phyloP scores from a whole-genome alignment of 495 filamentous ascomycete species.

The Aspergillus sclerotioniger region DNA sequence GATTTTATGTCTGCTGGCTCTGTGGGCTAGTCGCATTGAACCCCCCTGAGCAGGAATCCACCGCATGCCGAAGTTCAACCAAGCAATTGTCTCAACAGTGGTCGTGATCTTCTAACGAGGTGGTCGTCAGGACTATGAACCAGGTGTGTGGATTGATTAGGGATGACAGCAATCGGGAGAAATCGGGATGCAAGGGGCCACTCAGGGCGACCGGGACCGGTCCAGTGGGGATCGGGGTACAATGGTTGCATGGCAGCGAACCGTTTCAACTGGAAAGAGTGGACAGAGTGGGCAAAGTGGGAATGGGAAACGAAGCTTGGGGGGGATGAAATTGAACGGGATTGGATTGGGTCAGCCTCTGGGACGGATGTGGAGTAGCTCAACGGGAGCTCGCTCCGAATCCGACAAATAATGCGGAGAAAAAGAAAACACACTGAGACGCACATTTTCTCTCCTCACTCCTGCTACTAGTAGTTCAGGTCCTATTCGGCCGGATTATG shows the following conservation, averaged over 20 bases:
- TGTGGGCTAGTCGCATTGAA: constrained; percentile 29
- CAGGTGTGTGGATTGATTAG: constrained; percentile 26
- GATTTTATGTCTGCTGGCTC: constrained; percentile 35
- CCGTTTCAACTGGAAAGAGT: constrained; percentile 29
- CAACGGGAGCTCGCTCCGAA: constrained; percentile 20
- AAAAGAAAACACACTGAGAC: constrained; percentile 6
- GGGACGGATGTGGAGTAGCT: constrained; percentile 15
- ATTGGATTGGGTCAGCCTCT: constrained; percentile 4
- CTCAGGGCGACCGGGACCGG: constrained; percentile 28
- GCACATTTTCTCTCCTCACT: too few relatives aligned
- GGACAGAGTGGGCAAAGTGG: constrained; percentile 21
- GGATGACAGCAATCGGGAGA: constrained; percentile 41
- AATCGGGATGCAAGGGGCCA: constrained; percentile 36
- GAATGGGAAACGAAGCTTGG: constrained; percentile 33
- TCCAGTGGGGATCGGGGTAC: constrained; percentile 33
- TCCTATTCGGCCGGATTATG: too few relatives aligned
- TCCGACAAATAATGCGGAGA: constrained; percentile 29
- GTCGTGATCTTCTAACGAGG: constrained; percentile 26
- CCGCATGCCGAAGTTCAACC: constrained; percentile 36
- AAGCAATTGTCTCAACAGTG: constrained; percentile 11
- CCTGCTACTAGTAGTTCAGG: too few relatives aligned
- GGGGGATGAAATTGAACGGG: constrained; percentile 23
- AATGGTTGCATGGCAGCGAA: constrained; percentile 39
- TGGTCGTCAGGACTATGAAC: constrained; percentile 31
- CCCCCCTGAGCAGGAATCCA: constrained; percentile 37